Evolutionary conservation across 108 stramenopile genomes (phyloP), one percentile per base, ranked within the genome.

Genomic region (Nannochloropsis granulata): DNA sequence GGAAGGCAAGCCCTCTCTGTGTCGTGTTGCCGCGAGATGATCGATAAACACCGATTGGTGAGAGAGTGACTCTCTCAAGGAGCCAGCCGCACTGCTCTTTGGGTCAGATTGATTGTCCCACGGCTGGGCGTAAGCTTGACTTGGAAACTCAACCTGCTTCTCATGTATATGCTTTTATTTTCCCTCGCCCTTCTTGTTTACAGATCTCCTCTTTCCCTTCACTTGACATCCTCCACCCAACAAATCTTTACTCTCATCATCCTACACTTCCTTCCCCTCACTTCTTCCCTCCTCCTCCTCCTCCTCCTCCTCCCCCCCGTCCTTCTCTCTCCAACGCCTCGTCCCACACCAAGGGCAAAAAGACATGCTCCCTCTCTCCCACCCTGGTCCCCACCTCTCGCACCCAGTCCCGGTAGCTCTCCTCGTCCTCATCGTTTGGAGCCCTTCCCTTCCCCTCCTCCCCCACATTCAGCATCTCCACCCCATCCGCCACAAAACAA

Each of bases 401-500:
- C 8, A 78, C 43, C 86, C 86, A 86, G 42, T 86, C 86, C 42
- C 44, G 82, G 79, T 86, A 86, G 82, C 82, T 82, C 82, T 82
- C 82, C 44, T 80, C 82, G 45, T 86, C 86, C 82, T 86, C 86
- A 24, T 81, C 56, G 19, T 86, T 79, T 0, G 86, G 86, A 9
- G 24, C 42, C 45, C 86, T 82, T 82, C 86, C 83, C 82, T n/a
- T 81, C 43, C n/a, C 80, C 86, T 82, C 82, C 2, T 56, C 45
- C 21, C 82, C 43, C 23, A 46, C 83, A 11, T 78, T 46, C 12
- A 88, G 84, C 24, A 88, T 81, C 43, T 82, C 71, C 10, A 84
- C 81, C 8, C 88, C 88, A 26, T 88, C 88, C 78, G 85, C 81
- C 12, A 88, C n/a, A 23, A 82, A 88, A 80, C 88, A 84, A 45